A percentile compares a stretch with the other conserved stretches of the same genome.
phyloP scores from a whole-genome alignment of 176 grass and related monocot genomes.

The Carex pumila region DNA sequence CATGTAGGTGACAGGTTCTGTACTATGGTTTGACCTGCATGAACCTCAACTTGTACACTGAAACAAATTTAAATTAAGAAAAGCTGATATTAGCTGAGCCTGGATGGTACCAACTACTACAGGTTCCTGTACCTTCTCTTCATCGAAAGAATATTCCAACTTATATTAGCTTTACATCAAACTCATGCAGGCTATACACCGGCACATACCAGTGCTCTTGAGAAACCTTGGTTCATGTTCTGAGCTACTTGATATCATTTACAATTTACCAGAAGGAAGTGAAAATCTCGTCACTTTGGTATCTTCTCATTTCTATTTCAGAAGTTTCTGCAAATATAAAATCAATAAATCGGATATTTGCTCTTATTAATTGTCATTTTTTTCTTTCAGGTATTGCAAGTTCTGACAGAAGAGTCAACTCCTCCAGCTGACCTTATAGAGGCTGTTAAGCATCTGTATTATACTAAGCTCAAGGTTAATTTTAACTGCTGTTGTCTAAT shows the following conservation, averaged over 20 bases:
- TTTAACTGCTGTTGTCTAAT: neutral
- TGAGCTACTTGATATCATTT: constrained; percentile 78
- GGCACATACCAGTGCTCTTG: constrained; percentile 58
- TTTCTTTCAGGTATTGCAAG: constrained; percentile 71
- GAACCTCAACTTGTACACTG: neutral
- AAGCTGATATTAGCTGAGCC: neutral
- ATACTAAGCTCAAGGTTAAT: constrained; percentile 83
- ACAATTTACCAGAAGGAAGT: constrained; percentile 90
- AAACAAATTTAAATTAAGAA: constrained; percentile 1
- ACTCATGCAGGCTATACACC: constrained; percentile 73
- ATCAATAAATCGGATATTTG: constrained; percentile 1
- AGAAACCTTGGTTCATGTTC: constrained; percentile 72
- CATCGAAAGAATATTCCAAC: neutral
- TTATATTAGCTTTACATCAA: neutral
- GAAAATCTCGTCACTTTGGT: constrained; percentile 91
- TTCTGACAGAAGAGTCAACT: constrained; percentile 77
- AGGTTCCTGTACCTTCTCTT: neutral
- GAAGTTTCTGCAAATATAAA: neutral
- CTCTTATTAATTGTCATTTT: constrained; percentile 22
- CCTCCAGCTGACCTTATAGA: constrained; percentile 68
- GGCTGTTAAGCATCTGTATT: constrained; percentile 87
- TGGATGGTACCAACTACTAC: neutral
- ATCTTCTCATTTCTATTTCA: constrained; percentile 29
- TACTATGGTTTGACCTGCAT: neutral
- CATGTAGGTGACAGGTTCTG: neutral